Base-by-base conservation (phyloP, 208 protist species). In the Trypanosoma avium region DNA sequence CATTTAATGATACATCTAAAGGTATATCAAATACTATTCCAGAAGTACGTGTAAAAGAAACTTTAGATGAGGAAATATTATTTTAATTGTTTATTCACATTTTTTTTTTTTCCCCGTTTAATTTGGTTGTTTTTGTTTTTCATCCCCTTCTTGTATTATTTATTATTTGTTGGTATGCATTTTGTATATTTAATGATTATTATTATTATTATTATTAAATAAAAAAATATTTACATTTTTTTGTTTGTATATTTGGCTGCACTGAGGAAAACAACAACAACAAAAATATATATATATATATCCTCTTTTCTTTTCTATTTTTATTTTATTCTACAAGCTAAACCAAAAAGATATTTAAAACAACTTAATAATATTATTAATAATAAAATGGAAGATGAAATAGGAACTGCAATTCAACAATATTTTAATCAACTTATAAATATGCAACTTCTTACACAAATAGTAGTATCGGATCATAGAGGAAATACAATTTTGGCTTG, bases 391-490 rank as follows among this genome's bases (percentile, higher is more conserved):
- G 86, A 84, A 77, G 77, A 89, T 32, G 75, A 22, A 0, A 77
- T 76, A 3, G 69, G 79, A 4, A 90, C 86, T 46, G 85, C 82
- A 4, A 70, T 96, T 48, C 83, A 92, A 84, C 84, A 93, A 72
- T 96, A 86, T 73, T 90, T 94, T 69, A 90, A 91, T 54, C 81
- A 92, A 56, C 87, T 96, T 50, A 89, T 92, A 9, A 65, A 86
- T 57, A 86, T 94, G 85, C 50, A 73, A 1, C 79, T 94, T 7
- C 61, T 94, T 12, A 79, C 87, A 1, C 85, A 93, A 70, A 71
- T 93, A 4, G 70, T 92, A 22, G 74, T 96, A 1, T 91, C 90
- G 6, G 87, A 96, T 71, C 73, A 76, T 52, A 75, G 92, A 57
- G 90, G 87, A 21, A 81, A 82, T 61, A 93, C 80, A 38, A 80